phyloP scores from a whole-genome alignment of 768 basidiomycete species.

The Steccherinum ochraceum region DNA sequence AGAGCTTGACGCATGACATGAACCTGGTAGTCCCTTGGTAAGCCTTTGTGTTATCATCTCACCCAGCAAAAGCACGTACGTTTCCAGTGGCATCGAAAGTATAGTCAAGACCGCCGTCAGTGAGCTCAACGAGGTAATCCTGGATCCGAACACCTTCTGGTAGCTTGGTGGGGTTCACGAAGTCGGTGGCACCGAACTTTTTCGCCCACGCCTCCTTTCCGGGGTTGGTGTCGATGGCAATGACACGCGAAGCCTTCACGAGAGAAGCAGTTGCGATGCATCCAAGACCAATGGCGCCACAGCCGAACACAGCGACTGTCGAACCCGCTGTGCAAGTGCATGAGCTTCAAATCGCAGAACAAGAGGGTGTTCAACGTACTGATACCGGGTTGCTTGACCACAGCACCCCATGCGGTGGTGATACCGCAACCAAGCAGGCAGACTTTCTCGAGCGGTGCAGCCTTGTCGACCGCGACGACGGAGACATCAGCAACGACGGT shows the following conservation, averaged over 20 bases:
- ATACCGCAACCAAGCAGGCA: slow-evolving; percentile 96
- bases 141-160: slow-evolving; percentile 81
- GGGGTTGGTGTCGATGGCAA: slow-evolving; percentile 89
- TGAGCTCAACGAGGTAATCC: slow-evolving; percentile 84
- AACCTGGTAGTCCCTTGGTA: no score
- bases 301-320: slow-evolving; percentile 91
- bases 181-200: slow-evolving; percentile 94
- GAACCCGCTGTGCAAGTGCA: slow-evolving; percentile 53
- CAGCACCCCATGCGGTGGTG: slow-evolving; percentile 98
- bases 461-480: slow-evolving; percentile 81
- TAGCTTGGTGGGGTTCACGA: slow-evolving; percentile 74
- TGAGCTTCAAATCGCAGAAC: not conserved
- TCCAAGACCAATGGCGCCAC: slow-evolving; percentile 94
- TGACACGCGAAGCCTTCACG: slow-evolving; percentile 81
- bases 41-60: no score
- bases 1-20: slow-evolving; percentile 92
- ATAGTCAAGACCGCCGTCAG: slow-evolving; percentile 95
- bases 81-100: slow-evolving; percentile 98
- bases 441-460: slow-evolving; percentile 92
- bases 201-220: slow-evolving; percentile 81
- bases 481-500: slow-evolving; percentile 98
- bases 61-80: slow-evolving; percentile 26
- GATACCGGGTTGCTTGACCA: slow-evolving; percentile 84
- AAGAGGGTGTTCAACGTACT: slow-evolving; percentile 37
- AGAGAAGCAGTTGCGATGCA: slow-evolving; percentile 74